Evolutionary conservation across 768 basidiomycete genomes (phyloP).

Genomic region (Naganishia antarctica): DNA sequence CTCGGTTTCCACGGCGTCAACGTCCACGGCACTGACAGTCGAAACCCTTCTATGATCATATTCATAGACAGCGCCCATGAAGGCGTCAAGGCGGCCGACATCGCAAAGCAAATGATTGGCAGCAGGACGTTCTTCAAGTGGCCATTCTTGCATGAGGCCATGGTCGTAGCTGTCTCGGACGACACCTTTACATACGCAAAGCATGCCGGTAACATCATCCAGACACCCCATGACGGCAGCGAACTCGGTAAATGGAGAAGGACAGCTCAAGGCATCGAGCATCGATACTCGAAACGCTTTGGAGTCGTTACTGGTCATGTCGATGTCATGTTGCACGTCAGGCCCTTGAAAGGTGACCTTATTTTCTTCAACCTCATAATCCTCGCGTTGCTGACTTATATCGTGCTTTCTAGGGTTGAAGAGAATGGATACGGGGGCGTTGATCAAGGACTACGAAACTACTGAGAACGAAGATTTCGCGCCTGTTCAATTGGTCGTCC

Average conservation of each 20-base stretch:
- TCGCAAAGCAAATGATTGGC: constrained; percentile 72
- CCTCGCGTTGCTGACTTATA: too few species aligned
- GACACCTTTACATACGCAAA: constrained; percentile 75
- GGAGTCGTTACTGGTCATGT: constrained; percentile 80
- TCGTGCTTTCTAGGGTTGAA: constrained; percentile 83
- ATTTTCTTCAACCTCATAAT: not conserved
- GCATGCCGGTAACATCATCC: constrained; percentile 51
- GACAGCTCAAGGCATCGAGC: constrained; percentile 76
- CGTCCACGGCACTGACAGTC: constrained; percentile 81
- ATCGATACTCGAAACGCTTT: constrained; percentile 77
- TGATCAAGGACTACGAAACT: constrained; percentile 90
- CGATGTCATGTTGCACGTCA: constrained; percentile 77
- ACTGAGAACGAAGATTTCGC: constrained; percentile 75
- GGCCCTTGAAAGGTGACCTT: constrained; percentile 74
- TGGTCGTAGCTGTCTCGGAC: constrained; percentile 81
- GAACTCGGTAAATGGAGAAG: constrained; percentile 70
- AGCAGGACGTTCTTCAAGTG: constrained; percentile 74
- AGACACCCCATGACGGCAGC: constrained; percentile 67
- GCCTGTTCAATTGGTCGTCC: constrained; percentile 78
- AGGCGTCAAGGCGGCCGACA: constrained; percentile 61
- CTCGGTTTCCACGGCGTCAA: constrained; percentile 86
- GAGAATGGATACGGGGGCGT: constrained; percentile 77
- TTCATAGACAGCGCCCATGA: constrained; percentile 74
- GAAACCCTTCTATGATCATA: constrained; percentile 90
- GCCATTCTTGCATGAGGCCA: constrained; percentile 92